Base-by-base conservation (phyloP, 2,329 filamentous ascomycete genomes). In the Fusarium haematococcum region DNA sequence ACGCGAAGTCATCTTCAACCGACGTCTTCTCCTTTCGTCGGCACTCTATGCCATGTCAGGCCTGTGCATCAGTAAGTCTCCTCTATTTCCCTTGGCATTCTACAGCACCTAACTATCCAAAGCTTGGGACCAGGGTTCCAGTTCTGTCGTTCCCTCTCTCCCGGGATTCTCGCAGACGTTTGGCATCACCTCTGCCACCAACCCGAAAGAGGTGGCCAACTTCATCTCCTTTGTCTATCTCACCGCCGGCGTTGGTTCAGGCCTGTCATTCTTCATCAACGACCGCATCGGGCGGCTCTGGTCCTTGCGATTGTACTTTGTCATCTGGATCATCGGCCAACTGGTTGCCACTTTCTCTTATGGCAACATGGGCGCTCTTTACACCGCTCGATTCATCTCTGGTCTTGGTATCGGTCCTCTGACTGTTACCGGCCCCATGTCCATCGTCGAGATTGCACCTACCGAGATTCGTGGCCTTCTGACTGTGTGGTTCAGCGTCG, bases 361-460 rank as follows among this genome's bases (percentile, higher is more conserved):
- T 8, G 71, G 71, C 13, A 73, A 81, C 25, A 65, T 80, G 45
- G 73, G 75, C 10, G 80, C 74, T 8, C 73, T 85, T 1, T 85
- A 84, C 63, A 79, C 78, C 1, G 78, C 81, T 5, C 80, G 84
- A 23, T 80, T 85, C 33, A 76, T 85, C 1, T 78, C 78, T 1
- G 83, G 82, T 4, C 72, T 84, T 6, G 84, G 82, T 4, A 83
- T 85, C 37, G 84, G 84, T 0, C 75, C 83, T 2, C 68, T 84
- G 6, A 84, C 80, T 2, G 83, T 85, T 8, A 82, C 75, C 1
- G 82, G 83, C 0, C 77, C 83, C 8, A 79, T 85, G 65, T 79
- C 80, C 7, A 80, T 85, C 37, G 82, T 82, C 6, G 84, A 85
- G 70, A 81, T 85, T 18, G 82, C 84, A 1, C 83, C 84, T 0